Evolutionary conservation across 768 basidiomycete species (phyloP), one percentile per base, ranked within the genome.

Genomic region (Lepiota brunneoincarnata): DNA sequence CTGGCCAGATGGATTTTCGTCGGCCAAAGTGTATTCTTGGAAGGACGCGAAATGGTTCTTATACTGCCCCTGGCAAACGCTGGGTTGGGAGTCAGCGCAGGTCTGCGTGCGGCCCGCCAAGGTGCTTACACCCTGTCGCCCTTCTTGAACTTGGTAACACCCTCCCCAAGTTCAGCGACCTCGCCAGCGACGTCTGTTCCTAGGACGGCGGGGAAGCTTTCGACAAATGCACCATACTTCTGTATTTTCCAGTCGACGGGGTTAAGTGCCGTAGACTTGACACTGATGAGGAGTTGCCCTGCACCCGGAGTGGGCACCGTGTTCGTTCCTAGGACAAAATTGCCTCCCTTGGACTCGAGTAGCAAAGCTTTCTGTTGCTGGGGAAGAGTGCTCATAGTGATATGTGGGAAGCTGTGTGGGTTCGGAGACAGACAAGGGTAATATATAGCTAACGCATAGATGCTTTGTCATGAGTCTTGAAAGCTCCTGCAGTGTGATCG

Each of bases 201-300:
- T 0, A 77, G 58, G 0, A 83, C 68, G 3, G 75, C 73, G 4
- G 79, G 81, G 58, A 66, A 81, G n/a, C 67, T 58, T 20, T 71
- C 65, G 43, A 75, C 59, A 51, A 73, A 69, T n/a, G 69, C 52
- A 0, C 73, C 76, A 55, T 69, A 70, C 40, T 66, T 69, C 37
- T 75, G 76, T 11, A 79, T 72, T 58, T 79, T 81, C 64, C 76
- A 79, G 58, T 83, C 82, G 12, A 73, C 70, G 2, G 82, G 82
- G 56, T 83, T 82, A 44, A 82, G 64, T 2, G 76, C 73, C 0
- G 77, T 72, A 4, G 81, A 69, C 39, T 71, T 65, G 49, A 81
- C 63, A 61, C 74, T 74, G 61, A 82, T 64, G 40, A 82, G 71
- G 23, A 82, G 61, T 58, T 81, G 77, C 45, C 74, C 75, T 3